A percentile compares a stretch with the other conserved stretches of the same genome.
phyloP scores from a whole-genome alignment of 805 yeast species.

The Tetrapisispora phaffii region DNA sequence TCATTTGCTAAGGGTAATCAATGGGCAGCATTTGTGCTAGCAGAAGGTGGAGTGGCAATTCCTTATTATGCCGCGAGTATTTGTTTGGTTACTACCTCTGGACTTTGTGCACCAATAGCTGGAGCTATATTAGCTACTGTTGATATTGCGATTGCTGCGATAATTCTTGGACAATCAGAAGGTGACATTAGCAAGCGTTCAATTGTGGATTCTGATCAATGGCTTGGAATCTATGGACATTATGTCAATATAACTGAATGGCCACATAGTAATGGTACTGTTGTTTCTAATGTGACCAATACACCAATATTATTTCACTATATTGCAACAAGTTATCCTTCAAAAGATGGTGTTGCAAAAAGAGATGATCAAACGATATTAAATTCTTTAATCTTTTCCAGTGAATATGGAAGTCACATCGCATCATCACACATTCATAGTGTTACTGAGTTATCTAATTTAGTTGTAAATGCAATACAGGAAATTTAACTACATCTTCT shows the following conservation, averaged over 20 bases:
- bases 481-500: not conserved
- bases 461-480: slow-evolving; percentile 2
- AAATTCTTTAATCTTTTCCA: not conserved
- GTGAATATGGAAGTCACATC: slow-evolving; percentile 1
- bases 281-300: not conserved
- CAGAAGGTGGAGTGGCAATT: not conserved
- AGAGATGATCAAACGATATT: not conserved
- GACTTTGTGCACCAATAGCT: not conserved
- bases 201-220: not conserved
- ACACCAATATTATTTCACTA: not conserved
- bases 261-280: not conserved
- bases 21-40: not conserved
- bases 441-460: not conserved
- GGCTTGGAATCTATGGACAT: not conserved
- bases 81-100: not conserved
- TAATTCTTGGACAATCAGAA: not conserved
- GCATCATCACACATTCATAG: slow-evolving; percentile 1
- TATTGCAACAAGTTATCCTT: not conserved
- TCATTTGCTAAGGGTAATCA: not conserved
- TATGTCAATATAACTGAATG: not conserved
- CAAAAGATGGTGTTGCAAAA: not conserved
- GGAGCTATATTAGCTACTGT: not conserved
- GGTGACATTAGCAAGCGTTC: not conserved
- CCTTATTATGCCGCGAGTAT: not conserved
- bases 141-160: not conserved